Conservation (phyloP, 257 asterid species). For the Solanum pinnatisectum region DNA sequence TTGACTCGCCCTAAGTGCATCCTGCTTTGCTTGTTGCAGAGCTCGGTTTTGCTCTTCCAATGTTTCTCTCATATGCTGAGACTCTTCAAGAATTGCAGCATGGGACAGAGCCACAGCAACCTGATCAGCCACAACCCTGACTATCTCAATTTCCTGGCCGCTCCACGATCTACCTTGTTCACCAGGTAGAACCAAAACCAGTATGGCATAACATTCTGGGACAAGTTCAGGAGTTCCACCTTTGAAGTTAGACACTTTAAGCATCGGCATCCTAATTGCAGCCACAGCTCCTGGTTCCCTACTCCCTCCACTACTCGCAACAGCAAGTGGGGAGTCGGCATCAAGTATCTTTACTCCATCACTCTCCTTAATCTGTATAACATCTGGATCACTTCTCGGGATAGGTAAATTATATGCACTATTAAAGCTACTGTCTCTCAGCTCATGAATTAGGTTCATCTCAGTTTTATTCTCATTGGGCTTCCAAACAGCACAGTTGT, state of each 20-base stretch:
- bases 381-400: conserved; percentile 54
- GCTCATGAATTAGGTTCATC: conserved; percentile 67
- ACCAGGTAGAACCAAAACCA: conserved; percentile 75
- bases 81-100: conserved; percentile 95
- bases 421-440: conserved; percentile 35
- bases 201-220: conserved; percentile 81
- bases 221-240: conserved; percentile 94
- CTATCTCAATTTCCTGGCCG: conserved; percentile 70
- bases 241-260: conserved; percentile 73
- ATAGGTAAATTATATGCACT: conserved; percentile 19
- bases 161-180: conserved; percentile 68
- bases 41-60: conserved; percentile 77
- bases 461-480: conserved; percentile 58
- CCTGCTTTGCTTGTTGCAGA: conserved; percentile 69
- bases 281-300: conserved; percentile 70
- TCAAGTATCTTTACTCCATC: conserved; percentile 65
- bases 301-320: conserved; percentile 55
- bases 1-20: conserved; percentile 79
- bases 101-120: conserved; percentile 96
- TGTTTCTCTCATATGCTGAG: conserved; percentile 76
- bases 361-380: conserved; percentile 48
- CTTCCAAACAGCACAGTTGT: conserved; percentile 93
- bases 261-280: conserved; percentile 95
- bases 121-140: conserved; percentile 87
- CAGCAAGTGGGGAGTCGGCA: conserved; percentile 57